These are phyloP conservation scores for Globisporangium paddicum DNA, from an alignment of 352 stramenopile genomes.

Conservation along the genomic window DNA sequence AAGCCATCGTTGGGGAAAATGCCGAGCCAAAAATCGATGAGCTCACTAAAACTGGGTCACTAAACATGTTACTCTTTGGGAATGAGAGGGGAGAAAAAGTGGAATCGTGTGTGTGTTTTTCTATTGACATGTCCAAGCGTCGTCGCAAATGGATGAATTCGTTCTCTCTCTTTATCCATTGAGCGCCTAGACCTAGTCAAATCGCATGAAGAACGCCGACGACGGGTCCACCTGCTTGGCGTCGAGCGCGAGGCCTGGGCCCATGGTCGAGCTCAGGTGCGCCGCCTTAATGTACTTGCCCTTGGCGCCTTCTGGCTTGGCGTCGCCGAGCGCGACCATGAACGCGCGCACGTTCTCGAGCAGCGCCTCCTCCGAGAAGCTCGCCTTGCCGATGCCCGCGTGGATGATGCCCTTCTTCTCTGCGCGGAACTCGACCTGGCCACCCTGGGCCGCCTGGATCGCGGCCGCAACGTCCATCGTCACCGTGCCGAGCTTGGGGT, in stretches of 20 bases:
- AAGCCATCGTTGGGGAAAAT: neutral
- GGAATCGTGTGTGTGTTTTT: conserved; percentile 3
- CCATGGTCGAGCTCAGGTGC: conserved; percentile 86
- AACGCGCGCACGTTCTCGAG: conserved; percentile 91
- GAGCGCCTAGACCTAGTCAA: conserved; percentile 51
- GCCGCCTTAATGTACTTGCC: conserved; percentile 92
- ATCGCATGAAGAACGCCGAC: conserved; percentile 84
- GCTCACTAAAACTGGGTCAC: neutral
- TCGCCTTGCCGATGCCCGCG: conserved; percentile 85
- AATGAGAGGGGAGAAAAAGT: no score
- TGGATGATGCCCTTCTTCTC: conserved; percentile 91
- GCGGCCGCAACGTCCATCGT: conserved; percentile 86
- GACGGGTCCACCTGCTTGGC: conserved; percentile 82
- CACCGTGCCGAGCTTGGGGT: conserved; percentile 96
- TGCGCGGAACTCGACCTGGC: conserved; percentile 86
- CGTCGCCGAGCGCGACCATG: conserved; percentile 89
- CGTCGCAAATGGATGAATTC: neutral
- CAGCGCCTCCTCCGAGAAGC: conserved; percentile 86
- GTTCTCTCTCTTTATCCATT: neutral
- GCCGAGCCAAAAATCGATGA: neutral
- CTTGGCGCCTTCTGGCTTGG: conserved; percentile 91
- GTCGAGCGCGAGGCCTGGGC: conserved; percentile 70
- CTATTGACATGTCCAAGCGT: neutral
- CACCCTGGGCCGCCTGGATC: conserved; percentile 73
- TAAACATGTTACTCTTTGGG: neutral